Base-by-base conservation (phyloP, 768 basidiomycete species). In the Agrocybe pediades region DNA sequence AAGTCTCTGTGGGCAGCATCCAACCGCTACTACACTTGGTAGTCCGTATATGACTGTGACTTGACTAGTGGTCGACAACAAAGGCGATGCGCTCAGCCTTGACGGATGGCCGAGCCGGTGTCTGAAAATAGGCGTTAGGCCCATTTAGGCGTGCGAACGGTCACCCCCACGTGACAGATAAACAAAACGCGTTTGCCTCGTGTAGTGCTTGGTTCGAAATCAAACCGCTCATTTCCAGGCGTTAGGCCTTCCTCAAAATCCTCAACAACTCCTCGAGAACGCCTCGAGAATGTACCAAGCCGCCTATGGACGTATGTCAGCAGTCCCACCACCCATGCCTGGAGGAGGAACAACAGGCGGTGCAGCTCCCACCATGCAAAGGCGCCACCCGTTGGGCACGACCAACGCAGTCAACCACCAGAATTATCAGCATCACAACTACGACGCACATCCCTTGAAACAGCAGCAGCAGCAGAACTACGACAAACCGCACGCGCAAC, bases 181-280 rank as follows among this genome's bases (percentile, higher is more conserved):
- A 51, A 55, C 53, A 60, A 63, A 66, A 66, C 65, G 65, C 65
- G 65, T 60, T 64, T 47, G 27, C 63, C 62, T 61, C 63, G 61
- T 62, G 59, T 52, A 41, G 15, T 24, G 48, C 26, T 53, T 48
- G 46, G 41, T 51, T 53, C 40, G n/a, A 42, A 19, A 44, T 54
- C 54, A 58, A 44, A 60, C 58, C 41, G 20, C 33, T 44, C 29
- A 17, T 24, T 42, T 27, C 50, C 55, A 39, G 77, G 78, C 75
- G 78, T 78, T 79, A 79, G 78, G 78, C 77, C 78, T 65, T 41
- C 51, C n/a, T 42, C 42, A 43, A 45, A 7, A 30, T 36, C 36
- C 17, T 16, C n/a, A 19, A 29, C 26, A 17, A 19, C 16, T 29
- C 24, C 20, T 27, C 19, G 13, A 27, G 41, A 51, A 21, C 24